phyloP scores from a whole-genome alignment of 75 land plant genomes.

The Selaginella tamariscina region DNA sequence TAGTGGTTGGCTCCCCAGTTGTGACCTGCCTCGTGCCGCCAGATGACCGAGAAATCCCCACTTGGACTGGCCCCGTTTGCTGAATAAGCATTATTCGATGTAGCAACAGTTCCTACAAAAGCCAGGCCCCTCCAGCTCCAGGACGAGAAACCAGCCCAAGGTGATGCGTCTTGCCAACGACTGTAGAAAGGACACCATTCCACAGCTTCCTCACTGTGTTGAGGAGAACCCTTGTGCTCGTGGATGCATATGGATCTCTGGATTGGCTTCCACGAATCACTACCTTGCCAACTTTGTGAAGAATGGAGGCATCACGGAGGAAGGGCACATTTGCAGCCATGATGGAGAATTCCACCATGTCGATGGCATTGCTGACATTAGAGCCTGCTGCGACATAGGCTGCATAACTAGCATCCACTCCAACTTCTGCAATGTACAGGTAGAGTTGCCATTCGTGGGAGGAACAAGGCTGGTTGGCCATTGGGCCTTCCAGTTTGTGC shows the following conservation, averaged over 20 bases:
- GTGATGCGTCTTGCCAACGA: neutral
- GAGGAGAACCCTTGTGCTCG: neutral
- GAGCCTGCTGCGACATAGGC: neutral
- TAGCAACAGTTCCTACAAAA: neutral
- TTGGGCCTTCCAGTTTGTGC: neutral
- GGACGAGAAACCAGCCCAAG: neutral
- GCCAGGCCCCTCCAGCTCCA: neutral
- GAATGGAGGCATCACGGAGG: neutral
- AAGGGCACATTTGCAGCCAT: constrained; percentile 3
- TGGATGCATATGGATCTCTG: neutral
- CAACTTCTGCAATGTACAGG: neutral
- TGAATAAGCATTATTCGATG: neutral
- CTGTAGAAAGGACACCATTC: neutral
- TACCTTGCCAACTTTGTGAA: constrained; percentile 1
- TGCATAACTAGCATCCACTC: neutral
- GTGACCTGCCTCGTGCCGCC: neutral
- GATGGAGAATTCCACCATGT: constrained; percentile 1
- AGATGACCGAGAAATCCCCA: neutral
- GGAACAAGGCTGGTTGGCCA: neutral
- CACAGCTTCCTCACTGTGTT: neutral
- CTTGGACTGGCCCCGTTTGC: neutral
- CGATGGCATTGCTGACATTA: neutral
- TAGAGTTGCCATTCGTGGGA: neutral
- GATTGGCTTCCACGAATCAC: neutral
- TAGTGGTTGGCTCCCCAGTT: neutral